These are phyloP conservation scores for Staphylotrichum longicolle DNA, from an alignment of 495 filamentous ascomycete genomes.

Conservation along the genomic window DNA sequence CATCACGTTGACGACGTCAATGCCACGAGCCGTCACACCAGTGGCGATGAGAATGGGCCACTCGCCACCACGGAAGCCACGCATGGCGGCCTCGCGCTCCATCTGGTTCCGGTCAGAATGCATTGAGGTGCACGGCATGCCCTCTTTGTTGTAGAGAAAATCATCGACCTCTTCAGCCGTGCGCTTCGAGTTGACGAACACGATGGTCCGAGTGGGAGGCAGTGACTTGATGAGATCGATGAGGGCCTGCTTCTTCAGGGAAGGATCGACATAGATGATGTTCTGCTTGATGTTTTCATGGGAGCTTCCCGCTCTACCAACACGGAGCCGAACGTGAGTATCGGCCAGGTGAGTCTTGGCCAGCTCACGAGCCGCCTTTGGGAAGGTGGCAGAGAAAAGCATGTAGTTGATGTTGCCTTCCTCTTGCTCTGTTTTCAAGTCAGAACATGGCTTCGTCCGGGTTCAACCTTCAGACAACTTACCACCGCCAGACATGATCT, in stretches of 20 bases:
- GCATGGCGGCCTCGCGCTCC: constrained; percentile 92
- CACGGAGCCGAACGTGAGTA: constrained; percentile 71
- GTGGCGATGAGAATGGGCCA: constrained; percentile 82
- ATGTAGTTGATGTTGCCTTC: constrained; percentile 74
- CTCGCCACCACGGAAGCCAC: constrained; percentile 72
- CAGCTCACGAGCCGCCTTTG: constrained; percentile 68
- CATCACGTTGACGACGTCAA: constrained; percentile 81
- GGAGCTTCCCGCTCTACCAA: constrained; percentile 80
- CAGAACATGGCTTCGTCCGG: constrained; percentile 12
- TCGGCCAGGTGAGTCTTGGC: constrained; percentile 69
- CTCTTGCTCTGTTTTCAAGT: constrained; percentile 61
- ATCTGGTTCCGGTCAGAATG: constrained; percentile 83
- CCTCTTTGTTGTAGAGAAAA: constrained; percentile 71
- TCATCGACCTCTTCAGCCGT: constrained; percentile 82
- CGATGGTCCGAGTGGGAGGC: constrained; percentile 73
- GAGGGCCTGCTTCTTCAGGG: constrained; percentile 65
- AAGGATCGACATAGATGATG: constrained; percentile 60
- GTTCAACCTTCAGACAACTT: constrained; percentile 32
- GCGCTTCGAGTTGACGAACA: constrained; percentile 83
- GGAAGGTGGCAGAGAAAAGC: constrained; percentile 96
- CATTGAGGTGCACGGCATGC: constrained; percentile 79
- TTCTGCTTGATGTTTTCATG: constrained; percentile 78
- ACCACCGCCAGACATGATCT: constrained; percentile 77
- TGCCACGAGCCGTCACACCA: constrained; percentile 80
- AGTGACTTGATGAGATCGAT: constrained; percentile 68